Evolutionary conservation across 306 rosid genomes (phyloP).

Genomic region (Malus domestica): ASM211411v1 NC_041796.1:30924501-30925000

Average conservation of each 20-base stretch:
- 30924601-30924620: too few relatives aligned
- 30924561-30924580: too few relatives aligned
- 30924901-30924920: not conserved
- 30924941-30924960: not conserved
- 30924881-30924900: not conserved
- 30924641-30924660: too few relatives aligned
- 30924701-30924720: too few relatives aligned
- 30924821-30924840: not conserved
- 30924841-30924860: not conserved
- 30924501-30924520: too few relatives aligned
- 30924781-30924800: not conserved
- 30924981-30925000: not conserved
- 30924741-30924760: not conserved
- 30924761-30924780: not conserved
- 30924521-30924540: too few relatives aligned
- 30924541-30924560: too few relatives aligned
- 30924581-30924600: too few relatives aligned
- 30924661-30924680: too few relatives aligned
- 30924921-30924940: not conserved
- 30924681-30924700: too few relatives aligned
- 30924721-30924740: too few relatives aligned
- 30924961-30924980: not conserved
- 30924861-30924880: not conserved
- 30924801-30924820: not conserved
- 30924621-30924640: too few relatives aligned